These are phyloP conservation scores for Fusarium sp. DNA, from an alignment of 2,329 filamentous ascomycete species.

Conservation along the genomic window DNA sequence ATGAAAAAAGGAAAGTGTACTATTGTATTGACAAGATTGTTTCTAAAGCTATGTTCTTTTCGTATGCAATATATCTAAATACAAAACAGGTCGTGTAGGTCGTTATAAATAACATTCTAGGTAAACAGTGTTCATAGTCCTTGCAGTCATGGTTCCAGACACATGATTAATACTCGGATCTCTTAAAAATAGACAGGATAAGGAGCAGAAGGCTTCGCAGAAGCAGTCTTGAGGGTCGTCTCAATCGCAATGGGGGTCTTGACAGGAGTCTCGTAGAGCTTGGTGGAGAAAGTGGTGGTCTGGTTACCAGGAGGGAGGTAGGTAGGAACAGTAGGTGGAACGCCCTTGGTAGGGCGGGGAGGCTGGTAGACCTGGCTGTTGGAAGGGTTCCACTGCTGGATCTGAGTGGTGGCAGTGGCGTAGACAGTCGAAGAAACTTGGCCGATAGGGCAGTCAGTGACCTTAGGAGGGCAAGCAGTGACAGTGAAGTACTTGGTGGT, in stretches of 20 bases:
- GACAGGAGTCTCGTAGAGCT: constrained; percentile 27
- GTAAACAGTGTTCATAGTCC: not conserved
- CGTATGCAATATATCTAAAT: constrained; percentile 20
- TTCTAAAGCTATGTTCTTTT: constrained; percentile 32
- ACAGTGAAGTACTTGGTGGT: constrained; percentile 41
- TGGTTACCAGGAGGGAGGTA: constrained; percentile 15
- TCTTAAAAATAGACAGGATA: constrained; percentile 28
- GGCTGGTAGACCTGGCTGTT: constrained; percentile 12
- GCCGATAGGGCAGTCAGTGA: constrained; percentile 29
- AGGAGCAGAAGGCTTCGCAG: constrained; percentile 4
- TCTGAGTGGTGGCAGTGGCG: constrained; percentile 30
- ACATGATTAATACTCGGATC: constrained; percentile 15
- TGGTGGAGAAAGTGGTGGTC: constrained; percentile 22
- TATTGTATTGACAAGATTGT: constrained; percentile 28
- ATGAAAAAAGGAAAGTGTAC: constrained; percentile 22
- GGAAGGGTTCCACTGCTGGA: constrained; percentile 22
- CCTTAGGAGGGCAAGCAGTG: constrained; percentile 21
- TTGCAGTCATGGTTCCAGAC: constrained; percentile 31
- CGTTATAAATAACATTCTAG: constrained; percentile 25
- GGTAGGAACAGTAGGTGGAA: constrained; percentile 14
- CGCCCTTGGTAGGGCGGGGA: constrained; percentile 3
- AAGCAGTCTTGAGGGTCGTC: constrained; percentile 10
- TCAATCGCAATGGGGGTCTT: not conserved
- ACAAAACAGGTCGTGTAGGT: constrained; percentile 27
- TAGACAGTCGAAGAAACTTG: constrained; percentile 26